Evolutionary conservation across 2,329 filamentous ascomycete species (phyloP), one percentile per base, ranked within the genome.

Genomic region (Fusarium sp.): DNA sequence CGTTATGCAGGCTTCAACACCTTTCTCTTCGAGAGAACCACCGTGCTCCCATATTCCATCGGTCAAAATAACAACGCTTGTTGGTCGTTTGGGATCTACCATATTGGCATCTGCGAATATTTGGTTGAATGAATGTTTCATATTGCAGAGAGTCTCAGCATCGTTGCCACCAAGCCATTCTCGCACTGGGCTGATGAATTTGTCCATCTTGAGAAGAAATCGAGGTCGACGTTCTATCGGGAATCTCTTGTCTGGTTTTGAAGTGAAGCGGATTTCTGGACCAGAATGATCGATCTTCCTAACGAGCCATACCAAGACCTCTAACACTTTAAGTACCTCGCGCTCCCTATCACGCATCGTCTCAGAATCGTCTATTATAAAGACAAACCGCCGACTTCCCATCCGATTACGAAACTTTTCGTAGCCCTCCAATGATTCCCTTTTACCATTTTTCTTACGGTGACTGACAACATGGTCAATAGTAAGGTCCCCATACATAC

Each of bases 301-400:
- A 2, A 74, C 41, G 1, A 74, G 13, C 72, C 72, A 72, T 7
- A 44, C 17, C 4, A 71, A 45, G 20, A 45, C 41, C 9, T 55
- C 60, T 1, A 66, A n/a, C 1, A 52, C 41, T 2, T 45, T 47
- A 2, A 39, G 4, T 0, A 74, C 66, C 6, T 68, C 38, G 5
- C 18, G 3, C 2, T 18, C 28, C 14, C 41, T 26, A 0, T 22
- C 8, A 0, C 48, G 55, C 72, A 74, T 74, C 4, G 72, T 64
- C 6, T 15, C 5, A 6, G 72, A 74, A n/a, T 73, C 70, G 15
- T 74, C 72, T 44, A 74, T 58, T 10, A 74, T 17, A 35, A 74
- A 42, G 7, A 74, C 31, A 7, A 71, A 73, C 13, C 68, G 63
- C n/a, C 72, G 54, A 4, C n/a, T 39, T 6, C 54, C 45, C 5